phyloP scores from a whole-genome alignment of 805 yeast species.

The Wickerhamomyces queroliae region DNA sequence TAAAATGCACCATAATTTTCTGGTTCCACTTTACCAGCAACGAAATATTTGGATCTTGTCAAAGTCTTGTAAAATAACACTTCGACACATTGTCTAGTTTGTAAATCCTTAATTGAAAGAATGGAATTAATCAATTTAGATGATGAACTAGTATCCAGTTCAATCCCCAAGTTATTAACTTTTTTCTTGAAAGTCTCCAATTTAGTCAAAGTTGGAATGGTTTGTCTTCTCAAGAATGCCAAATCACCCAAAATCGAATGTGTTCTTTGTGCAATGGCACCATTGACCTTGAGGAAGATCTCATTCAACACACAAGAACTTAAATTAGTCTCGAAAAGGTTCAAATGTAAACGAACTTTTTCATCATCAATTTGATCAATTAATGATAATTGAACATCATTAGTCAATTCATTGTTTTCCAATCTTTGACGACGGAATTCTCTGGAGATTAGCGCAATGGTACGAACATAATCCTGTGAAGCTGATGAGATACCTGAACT shows the following conservation, averaged over 20 bases:
- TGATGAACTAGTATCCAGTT: constrained; percentile 69
- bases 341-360: constrained; percentile 62
- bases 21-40: constrained; percentile 83
- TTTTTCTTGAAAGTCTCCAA: constrained; percentile 74
- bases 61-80: constrained; percentile 75
- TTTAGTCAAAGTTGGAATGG: constrained; percentile 76
- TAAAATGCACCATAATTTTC: constrained; percentile 76
- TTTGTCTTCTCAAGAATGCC: constrained; percentile 83
- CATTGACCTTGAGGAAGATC: constrained; percentile 72
- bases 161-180: constrained; percentile 57
- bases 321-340: constrained; percentile 57
- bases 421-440: constrained; percentile 68
- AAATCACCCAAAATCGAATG: constrained; percentile 72
- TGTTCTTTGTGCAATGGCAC: constrained; percentile 76
- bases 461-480: constrained; percentile 58
- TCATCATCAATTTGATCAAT: constrained; percentile 85
- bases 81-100: constrained; percentile 68
- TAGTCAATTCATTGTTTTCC: constrained; percentile 40
- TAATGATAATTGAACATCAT: constrained; percentile 48
- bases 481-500: constrained; percentile 36
- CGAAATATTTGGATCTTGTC: constrained; percentile 79
- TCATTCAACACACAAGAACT: constrained; percentile 65
- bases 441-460: constrained; percentile 57
- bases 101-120: constrained; percentile 52
- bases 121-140: constrained; percentile 70